These are phyloP conservation scores for Penstemon eatonii DNA, from an alignment of 257 asterid species.

Conservation along the genomic window DNA sequence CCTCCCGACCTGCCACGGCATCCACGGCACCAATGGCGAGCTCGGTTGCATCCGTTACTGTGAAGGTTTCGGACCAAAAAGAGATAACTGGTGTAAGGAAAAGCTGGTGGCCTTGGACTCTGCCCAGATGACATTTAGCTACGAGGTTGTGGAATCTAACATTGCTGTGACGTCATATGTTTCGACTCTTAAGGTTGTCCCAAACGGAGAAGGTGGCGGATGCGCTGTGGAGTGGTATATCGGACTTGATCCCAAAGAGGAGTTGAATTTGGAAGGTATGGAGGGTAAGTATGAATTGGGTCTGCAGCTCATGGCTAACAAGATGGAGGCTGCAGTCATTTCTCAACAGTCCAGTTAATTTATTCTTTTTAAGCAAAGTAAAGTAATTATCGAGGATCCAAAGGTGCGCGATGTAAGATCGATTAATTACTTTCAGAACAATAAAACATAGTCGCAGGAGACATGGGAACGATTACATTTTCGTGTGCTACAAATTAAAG, in stretches of 20 bases:
- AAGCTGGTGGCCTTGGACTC: constrained; percentile 39
- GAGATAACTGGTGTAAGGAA: constrained; percentile 51
- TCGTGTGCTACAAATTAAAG: no score
- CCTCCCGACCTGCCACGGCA: constrained; percentile 55
- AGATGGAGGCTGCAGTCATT: constrained; percentile 47
- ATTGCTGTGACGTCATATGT: constrained; percentile 58
- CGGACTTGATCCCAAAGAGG: constrained; percentile 63
- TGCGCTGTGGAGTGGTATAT: constrained; percentile 58
- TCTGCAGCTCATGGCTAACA: constrained; percentile 48
- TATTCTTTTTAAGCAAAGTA: no score
- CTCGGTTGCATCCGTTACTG: constrained; percentile 68
- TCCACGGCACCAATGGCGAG: constrained; percentile 62
- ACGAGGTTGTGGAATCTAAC: constrained; percentile 63
- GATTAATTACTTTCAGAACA: no score
- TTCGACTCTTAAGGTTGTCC: constrained; percentile 49
- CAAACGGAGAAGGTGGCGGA: constrained; percentile 16
- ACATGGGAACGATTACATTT: no score
- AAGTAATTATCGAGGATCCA: no score
- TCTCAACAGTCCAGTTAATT: no score
- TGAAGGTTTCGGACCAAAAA: constrained; percentile 52
- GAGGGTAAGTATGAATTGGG: constrained; percentile 48
- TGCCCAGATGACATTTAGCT: constrained; percentile 38
- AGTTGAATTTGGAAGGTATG: constrained; percentile 52
- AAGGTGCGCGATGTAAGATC: no score
- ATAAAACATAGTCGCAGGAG: no score